Conservation (phyloP, 352 stramenopile genomes). For the Pythium aristosporum region DNA sequence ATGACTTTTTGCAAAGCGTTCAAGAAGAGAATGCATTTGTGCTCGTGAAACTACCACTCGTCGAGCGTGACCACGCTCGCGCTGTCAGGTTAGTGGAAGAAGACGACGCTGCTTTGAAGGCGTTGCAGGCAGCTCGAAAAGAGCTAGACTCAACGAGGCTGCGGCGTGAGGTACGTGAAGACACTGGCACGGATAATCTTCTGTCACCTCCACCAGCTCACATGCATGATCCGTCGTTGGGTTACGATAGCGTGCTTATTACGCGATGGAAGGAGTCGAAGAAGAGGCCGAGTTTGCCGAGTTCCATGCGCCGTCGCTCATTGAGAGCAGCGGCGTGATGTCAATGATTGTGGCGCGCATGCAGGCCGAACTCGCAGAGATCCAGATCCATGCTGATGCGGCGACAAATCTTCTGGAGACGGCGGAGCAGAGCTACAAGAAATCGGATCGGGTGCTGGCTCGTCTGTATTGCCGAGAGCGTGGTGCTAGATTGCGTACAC, state of each 20-base stretch:
- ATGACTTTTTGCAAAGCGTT: conserved; percentile 48
- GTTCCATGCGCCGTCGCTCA: conserved; percentile 59
- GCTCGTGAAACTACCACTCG: conserved; percentile 50
- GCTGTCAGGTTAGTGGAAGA: conserved; percentile 43
- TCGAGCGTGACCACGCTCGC: conserved; percentile 56
- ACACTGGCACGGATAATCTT: background rate
- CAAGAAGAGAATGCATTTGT: conserved; percentile 47
- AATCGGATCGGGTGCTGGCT: conserved; percentile 32
- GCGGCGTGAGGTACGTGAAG: conserved; percentile 36
- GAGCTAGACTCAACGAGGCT: conserved; percentile 34
- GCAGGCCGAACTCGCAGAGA: conserved; percentile 26
- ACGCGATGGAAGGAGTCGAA: conserved; percentile 65
- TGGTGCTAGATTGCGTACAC: conserved; percentile 42
- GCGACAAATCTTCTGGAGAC: conserved; percentile 25
- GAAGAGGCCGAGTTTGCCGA: conserved; percentile 78
- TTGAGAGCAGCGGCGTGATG: conserved; percentile 66
- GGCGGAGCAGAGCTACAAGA: conserved; percentile 19
- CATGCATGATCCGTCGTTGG: background rate
- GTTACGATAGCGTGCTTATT: conserved; percentile 33
- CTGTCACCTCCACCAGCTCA: no score
- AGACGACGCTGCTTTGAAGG: conserved; percentile 33
- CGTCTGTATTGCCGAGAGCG: conserved; percentile 42
- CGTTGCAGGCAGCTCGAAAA: conserved; percentile 31
- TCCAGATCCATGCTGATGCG: conserved; percentile 21
- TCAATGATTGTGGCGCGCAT: conserved; percentile 38